These are phyloP conservation scores for Chlorophyllum brunneum DNA, from an alignment of 768 basidiomycete species.

Conservation along the genomic window DNA sequence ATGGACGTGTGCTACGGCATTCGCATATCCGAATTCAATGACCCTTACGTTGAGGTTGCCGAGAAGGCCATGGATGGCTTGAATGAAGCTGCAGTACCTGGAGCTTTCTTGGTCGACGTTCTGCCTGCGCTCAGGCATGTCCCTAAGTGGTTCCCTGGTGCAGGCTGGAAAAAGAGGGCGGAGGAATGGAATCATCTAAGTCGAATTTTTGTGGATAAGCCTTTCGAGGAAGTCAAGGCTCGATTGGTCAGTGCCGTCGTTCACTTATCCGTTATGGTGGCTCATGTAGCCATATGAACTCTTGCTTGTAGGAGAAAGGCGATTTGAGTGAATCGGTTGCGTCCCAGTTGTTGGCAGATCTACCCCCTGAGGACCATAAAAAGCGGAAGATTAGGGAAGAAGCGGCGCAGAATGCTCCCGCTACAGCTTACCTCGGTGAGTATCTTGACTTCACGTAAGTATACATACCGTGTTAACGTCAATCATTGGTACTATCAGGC, in stretches of 20 bases:
- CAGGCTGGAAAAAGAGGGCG: conserved; percentile 25
- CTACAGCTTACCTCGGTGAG: conserved; percentile 29
- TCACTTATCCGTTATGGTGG: not conserved
- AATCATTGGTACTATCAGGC: conserved; percentile 18
- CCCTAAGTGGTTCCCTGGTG: conserved; percentile 36
- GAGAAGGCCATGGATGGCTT: conserved; percentile 25
- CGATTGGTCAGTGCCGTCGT: conserved; percentile 3
- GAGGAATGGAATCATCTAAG: conserved; percentile 3
- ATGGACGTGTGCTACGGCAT: conserved; percentile 26
- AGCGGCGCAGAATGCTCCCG: conserved; percentile 6
- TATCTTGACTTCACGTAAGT: not conserved
- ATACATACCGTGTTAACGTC: not conserved
- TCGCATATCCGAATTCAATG: conserved; percentile 24
- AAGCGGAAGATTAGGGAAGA: not conserved
- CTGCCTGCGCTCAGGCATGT: conserved; percentile 24
- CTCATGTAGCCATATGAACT: not conserved
- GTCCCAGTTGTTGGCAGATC: not conserved
- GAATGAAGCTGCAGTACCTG: conserved; percentile 20
- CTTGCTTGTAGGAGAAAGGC: not conserved
- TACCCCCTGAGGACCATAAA: not conserved
- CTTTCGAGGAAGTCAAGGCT: conserved; percentile 10
- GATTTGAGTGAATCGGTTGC: conserved; percentile 1
- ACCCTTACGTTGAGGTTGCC: conserved; percentile 31
- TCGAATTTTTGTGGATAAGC: not conserved
- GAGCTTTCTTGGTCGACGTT: conserved; percentile 16